These are phyloP conservation scores for Noccaea bulbosa DNA, from an alignment of 345 rosid species.

Conservation along the genomic window DNA sequence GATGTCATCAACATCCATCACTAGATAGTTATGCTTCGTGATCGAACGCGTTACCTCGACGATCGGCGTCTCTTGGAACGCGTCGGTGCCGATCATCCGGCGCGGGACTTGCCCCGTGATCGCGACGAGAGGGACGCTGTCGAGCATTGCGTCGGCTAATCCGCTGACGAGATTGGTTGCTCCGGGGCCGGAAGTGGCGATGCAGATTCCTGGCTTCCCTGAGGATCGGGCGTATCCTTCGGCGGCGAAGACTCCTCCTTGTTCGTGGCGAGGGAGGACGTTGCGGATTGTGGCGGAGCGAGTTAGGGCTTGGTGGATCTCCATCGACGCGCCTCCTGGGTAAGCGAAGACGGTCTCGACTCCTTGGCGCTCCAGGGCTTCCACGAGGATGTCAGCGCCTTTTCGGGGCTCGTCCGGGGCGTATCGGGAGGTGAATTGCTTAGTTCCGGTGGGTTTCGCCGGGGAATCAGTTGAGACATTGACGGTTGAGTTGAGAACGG, in stretches of 20 bases:
- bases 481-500: conserved; percentile 33
- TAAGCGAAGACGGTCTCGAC: conserved; percentile 85
- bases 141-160: conserved; percentile 86
- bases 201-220: conserved; percentile 85
- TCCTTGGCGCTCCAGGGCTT: conserved; percentile 87
- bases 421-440: conserved; percentile 50
- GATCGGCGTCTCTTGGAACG: conserved; percentile 91
- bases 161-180: conserved; percentile 92
- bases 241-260: conserved; percentile 94
- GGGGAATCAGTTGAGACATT: conserved; percentile 28
- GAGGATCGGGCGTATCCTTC: conserved; percentile 94
- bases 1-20: conserved; percentile 84
- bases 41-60: conserved; percentile 95
- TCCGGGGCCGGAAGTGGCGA: conserved; percentile 96
- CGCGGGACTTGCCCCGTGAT: conserved; percentile 95
- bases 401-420: conserved; percentile 77
- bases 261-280: conserved; percentile 95
- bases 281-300: conserved; percentile 78
- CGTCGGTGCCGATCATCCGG: conserved; percentile 91
- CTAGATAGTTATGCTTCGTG: conserved; percentile 87
- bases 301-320: conserved; percentile 98
- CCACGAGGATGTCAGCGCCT: conserved; percentile 92
- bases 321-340: conserved; percentile 96
- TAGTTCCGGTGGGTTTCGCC: not conserved
- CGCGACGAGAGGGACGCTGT: conserved; percentile 87